Evolutionary conservation across 352 stramenopile species (phyloP).

Genomic region (Phytopythium ostracodes): DNA sequence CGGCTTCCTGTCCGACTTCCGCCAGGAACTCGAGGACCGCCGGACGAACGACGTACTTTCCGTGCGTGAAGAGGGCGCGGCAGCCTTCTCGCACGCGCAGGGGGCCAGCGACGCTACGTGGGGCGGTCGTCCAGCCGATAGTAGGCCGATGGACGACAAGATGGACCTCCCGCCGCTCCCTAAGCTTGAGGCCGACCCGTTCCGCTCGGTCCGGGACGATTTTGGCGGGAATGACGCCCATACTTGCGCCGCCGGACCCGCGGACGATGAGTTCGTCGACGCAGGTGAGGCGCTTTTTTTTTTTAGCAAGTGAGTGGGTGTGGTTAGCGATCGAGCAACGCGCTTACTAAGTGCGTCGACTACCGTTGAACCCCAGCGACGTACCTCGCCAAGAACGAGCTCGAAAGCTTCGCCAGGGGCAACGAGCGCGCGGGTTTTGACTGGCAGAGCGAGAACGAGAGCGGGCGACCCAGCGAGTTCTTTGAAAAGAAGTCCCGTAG

Average conservation of each 20-base stretch:
- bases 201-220: conserved; percentile 7
- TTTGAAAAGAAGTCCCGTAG: conserved; percentile 72
- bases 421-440: conserved; percentile 10
- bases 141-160: conserved; percentile 9
- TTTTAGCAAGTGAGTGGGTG: not conserved
- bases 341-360: conserved; percentile 1
- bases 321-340: not conserved
- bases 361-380: conserved; percentile 18
- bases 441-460: conserved; percentile 28
- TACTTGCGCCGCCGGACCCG: not conserved
- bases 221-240: conserved; percentile 22
- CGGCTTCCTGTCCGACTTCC: conserved; percentile 17
- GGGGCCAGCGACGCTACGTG: not conserved
- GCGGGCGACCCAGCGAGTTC: conserved; percentile 54
- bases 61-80: not conserved
- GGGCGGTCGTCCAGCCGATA: not conserved
- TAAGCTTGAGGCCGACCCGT: not conserved
- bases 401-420: conserved; percentile 45
- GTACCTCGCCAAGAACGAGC: conserved; percentile 44
- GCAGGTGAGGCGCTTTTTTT: conserved; percentile 29
- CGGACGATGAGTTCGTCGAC: conserved; percentile 59
- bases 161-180: conserved; percentile 39
- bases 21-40: conserved; percentile 7
- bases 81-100: not conserved
- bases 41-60: not conserved